These are phyloP conservation scores for grape (Vitis vinifera) DNA, from an alignment of 164 flowering plant species.

Conservation along the genomic window DNA sequence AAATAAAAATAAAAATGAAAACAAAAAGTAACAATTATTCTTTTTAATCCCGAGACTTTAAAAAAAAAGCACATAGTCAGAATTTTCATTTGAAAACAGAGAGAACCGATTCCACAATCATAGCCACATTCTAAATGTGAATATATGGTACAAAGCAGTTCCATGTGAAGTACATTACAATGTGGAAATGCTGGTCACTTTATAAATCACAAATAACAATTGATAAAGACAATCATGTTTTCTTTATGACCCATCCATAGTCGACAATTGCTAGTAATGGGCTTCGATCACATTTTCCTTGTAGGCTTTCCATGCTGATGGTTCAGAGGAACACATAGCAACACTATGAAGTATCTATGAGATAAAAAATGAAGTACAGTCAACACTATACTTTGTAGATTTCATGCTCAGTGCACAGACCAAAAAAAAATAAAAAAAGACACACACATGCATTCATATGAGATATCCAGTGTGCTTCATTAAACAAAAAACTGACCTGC, in stretches of 20 bases:
- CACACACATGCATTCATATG: not conserved
- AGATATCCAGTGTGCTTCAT: not conserved
- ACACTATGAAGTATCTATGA: not conserved
- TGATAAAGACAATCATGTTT: not conserved
- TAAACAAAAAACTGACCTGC: conserved; percentile 60
- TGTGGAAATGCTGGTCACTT: not conserved
- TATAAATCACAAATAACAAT: not conserved
- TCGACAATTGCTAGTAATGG: not conserved
- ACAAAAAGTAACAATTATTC: too few relatives aligned
- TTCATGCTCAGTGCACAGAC: not conserved
- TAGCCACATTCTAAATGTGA: not conserved
- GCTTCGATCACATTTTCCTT: not conserved
- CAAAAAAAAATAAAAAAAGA: not conserved
- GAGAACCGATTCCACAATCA: not conserved
- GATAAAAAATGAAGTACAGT: not conserved
- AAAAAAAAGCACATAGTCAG: too few relatives aligned
- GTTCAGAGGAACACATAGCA: not conserved
- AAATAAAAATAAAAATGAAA: too few relatives aligned
- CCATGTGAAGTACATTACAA: not conserved
- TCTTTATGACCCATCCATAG: not conserved
- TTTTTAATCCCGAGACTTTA: too few relatives aligned
- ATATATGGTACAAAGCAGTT: not conserved
- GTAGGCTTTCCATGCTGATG: not conserved
- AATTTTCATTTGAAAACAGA: too few relatives aligned
- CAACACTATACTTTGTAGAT: not conserved